Evolutionary conservation across 1,139 yeast genomes (phyloP).

Genomic region (Keqinozyma sinolaborantium): DNA sequence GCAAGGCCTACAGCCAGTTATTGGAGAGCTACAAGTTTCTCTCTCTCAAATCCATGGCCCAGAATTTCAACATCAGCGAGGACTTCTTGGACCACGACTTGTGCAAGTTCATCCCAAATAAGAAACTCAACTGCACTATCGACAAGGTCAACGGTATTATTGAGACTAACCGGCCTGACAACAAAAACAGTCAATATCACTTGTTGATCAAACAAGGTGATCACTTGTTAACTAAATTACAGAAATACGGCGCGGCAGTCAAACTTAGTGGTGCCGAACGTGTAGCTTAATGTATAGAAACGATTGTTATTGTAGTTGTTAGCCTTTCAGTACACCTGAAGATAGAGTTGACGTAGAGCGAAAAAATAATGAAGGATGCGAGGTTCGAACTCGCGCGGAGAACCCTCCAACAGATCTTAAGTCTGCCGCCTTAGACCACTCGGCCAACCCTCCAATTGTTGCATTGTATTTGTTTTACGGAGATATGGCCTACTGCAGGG

Average conservation of each 20-base stretch:
- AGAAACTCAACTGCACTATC: conserved; percentile 90
- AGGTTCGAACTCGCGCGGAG: conserved; percentile 89
- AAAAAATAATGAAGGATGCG: conserved; percentile 68
- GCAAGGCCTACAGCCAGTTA: conserved; percentile 92
- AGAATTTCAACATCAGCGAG: conserved; percentile 81
- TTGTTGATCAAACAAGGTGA: conserved; percentile 89
- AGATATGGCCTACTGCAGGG: too few species aligned
- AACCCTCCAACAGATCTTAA: conserved; percentile 50
- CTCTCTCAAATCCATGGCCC: conserved; percentile 89
- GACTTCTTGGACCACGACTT: conserved; percentile 82
- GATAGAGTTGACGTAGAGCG: too few species aligned
- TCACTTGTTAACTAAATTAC: conserved; percentile 85
- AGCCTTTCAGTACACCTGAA: too few species aligned
- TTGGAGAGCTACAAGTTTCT: conserved; percentile 92
- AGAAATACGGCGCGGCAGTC: conserved; percentile 96
- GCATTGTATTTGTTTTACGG: too few species aligned
- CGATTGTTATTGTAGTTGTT: background rate
- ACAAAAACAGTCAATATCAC: conserved; percentile 92
- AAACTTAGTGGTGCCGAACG: conserved; percentile 90
- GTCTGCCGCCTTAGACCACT: conserved; percentile 57
- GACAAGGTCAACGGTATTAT: conserved; percentile 95
- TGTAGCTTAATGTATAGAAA: conserved; percentile 21
- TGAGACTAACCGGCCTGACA: conserved; percentile 94
- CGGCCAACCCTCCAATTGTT: conserved; percentile 40
- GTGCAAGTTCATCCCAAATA: conserved; percentile 87